phyloP scores from a whole-genome alignment of 768 basidiomycete species.

The Leucogyrophana mollusca region DNA sequence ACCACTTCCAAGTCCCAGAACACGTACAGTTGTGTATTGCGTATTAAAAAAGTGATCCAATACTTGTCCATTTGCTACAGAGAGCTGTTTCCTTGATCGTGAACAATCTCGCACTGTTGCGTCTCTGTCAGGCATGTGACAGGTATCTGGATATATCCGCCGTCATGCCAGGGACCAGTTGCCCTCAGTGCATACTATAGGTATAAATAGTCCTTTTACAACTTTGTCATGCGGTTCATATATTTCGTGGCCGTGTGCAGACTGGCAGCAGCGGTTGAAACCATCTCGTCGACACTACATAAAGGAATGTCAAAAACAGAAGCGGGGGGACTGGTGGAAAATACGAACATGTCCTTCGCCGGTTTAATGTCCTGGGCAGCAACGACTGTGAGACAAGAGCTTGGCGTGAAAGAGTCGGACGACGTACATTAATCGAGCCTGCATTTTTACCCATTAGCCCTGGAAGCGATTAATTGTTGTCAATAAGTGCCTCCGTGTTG shows the following conservation, averaged over 20 bases:
- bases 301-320: conserved; percentile 7
- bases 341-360: conserved; percentile 78
- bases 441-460: conserved; percentile 83
- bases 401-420: neutral
- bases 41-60: too few relatives aligned
- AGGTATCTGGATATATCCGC: too few relatives aligned
- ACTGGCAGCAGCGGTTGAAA: conserved; percentile 63
- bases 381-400: conserved; percentile 7
- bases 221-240: conserved; percentile 46
- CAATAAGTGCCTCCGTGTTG: neutral
- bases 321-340: conserved; percentile 1
- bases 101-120: too few relatives aligned
- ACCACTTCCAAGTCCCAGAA: too few relatives aligned
- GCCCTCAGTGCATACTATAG: too few relatives aligned
- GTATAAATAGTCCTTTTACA: too few relatives aligned
- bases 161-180: too few relatives aligned
- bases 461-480: conserved; percentile 21
- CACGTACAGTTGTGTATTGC: too few relatives aligned
- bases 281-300: conserved; percentile 76
- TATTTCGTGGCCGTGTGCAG: conserved; percentile 44
- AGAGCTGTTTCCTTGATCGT: too few relatives aligned
- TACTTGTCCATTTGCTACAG: too few relatives aligned
- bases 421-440: conserved; percentile 59
- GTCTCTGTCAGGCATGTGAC: too few relatives aligned
- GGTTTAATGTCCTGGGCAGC: conserved; percentile 68